These are phyloP conservation scores for Colletotrichum echinochloae DNA, from an alignment of 2,329 filamentous ascomycete species.

Conservation along the genomic window DNA sequence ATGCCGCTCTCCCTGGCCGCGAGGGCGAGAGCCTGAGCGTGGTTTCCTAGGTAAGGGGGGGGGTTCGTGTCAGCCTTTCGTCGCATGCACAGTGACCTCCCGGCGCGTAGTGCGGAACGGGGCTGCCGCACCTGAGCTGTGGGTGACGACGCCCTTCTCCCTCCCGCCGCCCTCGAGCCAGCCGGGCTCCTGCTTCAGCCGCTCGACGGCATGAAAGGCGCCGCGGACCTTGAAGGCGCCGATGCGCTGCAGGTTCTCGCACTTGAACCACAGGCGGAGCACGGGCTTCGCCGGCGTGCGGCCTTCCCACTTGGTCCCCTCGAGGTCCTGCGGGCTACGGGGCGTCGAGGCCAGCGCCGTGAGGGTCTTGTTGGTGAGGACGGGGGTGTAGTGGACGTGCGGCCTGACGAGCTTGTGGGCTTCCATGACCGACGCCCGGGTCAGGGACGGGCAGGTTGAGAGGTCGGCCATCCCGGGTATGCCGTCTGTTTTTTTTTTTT, in stretches of 20 bases:
- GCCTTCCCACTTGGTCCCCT: constrained; percentile 68
- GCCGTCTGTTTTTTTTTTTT: neutral
- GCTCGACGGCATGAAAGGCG: constrained; percentile 85
- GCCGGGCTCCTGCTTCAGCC: constrained; percentile 72
- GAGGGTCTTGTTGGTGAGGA: constrained; percentile 83
- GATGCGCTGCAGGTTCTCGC: constrained; percentile 90
- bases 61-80: neutral
- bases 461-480: constrained; percentile 62
- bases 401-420: constrained; percentile 80
- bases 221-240: constrained; percentile 95
- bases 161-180: constrained; percentile 70
- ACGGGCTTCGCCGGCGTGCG: constrained; percentile 70
- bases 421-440: constrained; percentile 75
- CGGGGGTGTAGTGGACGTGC: constrained; percentile 85
- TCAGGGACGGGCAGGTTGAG: constrained; percentile 72
- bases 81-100: neutral
- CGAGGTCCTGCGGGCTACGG: constrained; percentile 64
- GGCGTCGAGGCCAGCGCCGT: constrained; percentile 79
- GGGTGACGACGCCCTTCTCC: constrained; percentile 83
- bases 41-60: constrained; percentile 74
- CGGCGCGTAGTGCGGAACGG: neutral
- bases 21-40: constrained; percentile 91
- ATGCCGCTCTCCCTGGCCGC: constrained; percentile 81
- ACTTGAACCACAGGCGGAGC: constrained; percentile 90
- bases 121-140: constrained; percentile 79